These are phyloP conservation scores for Trichoderma virens DNA, from an alignment of 495 filamentous ascomycete genomes.

Conservation along the genomic window DNA sequence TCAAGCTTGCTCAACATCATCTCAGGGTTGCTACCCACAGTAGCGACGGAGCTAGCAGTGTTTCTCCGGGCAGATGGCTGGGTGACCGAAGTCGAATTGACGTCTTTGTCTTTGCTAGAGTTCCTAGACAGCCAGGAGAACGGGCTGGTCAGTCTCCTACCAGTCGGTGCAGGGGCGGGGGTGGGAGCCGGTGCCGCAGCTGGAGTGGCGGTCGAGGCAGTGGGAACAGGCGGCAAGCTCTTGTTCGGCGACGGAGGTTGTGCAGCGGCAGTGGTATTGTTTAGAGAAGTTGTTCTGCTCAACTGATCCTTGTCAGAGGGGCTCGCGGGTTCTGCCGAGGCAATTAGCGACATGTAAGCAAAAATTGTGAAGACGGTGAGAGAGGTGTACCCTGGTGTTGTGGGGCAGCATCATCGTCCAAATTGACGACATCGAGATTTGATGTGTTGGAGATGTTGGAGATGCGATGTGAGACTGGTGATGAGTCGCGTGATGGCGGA, in stretches of 20 bases:
- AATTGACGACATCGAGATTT: slow-evolving; percentile 58
- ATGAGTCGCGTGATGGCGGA: slow-evolving; percentile 34
- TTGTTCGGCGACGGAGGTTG: slow-evolving; percentile 30
- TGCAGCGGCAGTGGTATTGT: slow-evolving; percentile 32
- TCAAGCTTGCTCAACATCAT: slow-evolving; percentile 64
- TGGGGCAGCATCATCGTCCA: slow-evolving; percentile 44
- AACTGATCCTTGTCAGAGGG: slow-evolving; percentile 22
- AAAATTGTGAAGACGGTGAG: slow-evolving; percentile 11
- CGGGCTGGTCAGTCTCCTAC: slow-evolving; percentile 67
- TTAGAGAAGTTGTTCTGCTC: slow-evolving; percentile 37
- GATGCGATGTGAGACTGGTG: slow-evolving; percentile 51
- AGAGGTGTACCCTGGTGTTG: slow-evolving; percentile 21
- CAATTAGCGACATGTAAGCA: slow-evolving; percentile 10
- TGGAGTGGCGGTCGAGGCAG: slow-evolving; percentile 35
- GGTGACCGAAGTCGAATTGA: slow-evolving; percentile 44
- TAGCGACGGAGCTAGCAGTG: slow-evolving; percentile 67
- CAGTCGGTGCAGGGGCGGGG: slow-evolving; percentile 26
- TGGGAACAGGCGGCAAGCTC: slow-evolving; percentile 22
- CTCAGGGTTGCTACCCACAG: slow-evolving; percentile 65
- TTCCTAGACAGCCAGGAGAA: slow-evolving; percentile 83
- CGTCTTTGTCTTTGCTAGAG: slow-evolving; percentile 54
- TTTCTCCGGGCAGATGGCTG: slow-evolving; percentile 47
- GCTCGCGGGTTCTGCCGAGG: slow-evolving; percentile 15
- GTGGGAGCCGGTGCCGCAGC: slow-evolving; percentile 31
- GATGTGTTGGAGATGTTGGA: slow-evolving; percentile 58